A percentile compares a stretch with the other conserved stretches of the same genome.
These are phyloP conservation scores for Neopestalotiopsis rosae DNA, from an alignment of 2,329 filamentous ascomycete genomes.

Conservation along the genomic window DNA sequence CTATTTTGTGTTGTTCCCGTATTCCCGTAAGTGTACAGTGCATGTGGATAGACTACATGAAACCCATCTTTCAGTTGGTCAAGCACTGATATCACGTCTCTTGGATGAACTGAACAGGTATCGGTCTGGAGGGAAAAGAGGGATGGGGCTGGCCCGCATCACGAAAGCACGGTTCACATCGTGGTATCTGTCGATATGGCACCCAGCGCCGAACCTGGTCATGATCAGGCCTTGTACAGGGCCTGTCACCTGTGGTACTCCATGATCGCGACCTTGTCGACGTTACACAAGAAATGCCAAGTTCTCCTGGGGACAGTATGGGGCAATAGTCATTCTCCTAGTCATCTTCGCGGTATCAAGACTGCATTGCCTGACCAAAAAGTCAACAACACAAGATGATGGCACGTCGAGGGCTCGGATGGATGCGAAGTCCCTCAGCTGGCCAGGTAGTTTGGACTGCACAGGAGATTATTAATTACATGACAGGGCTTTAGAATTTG, in stretches of 20 bases:
- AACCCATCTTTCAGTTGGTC: background rate
- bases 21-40: background rate
- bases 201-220: background rate
- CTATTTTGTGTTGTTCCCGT: background rate
- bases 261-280: background rate
- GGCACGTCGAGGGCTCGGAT: background rate
- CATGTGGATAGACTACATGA: background rate
- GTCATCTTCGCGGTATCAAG: background rate
- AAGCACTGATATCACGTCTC: background rate
- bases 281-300: conserved; percentile 12
- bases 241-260: background rate
- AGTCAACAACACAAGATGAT: background rate
- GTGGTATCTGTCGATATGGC: background rate
- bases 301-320: background rate
- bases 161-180: conserved; percentile 8
- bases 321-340: background rate
- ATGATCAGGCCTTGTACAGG: background rate
- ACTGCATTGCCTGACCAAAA: background rate
- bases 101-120: background rate
- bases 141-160: background rate
- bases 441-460: background rate
- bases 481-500: background rate
- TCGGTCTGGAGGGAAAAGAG: background rate
- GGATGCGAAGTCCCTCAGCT: background rate
- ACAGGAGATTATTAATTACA: background rate